Conservation (phyloP, 2,329 filamentous ascomycete genomes). For the Chaetomiaceae sp. region DNA sequence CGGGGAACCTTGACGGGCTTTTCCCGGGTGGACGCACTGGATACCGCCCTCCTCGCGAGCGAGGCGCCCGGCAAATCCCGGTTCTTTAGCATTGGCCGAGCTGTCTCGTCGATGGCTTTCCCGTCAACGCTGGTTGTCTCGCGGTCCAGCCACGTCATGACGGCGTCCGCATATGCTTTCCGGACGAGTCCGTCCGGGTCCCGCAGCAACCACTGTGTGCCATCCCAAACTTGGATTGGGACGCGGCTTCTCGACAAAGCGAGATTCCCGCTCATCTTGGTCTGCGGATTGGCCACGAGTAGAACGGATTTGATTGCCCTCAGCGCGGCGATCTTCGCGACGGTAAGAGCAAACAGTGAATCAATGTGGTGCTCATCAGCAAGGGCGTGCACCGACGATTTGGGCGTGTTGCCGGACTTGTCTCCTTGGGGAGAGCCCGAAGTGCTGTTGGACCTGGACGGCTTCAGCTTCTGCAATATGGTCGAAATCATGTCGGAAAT, state of each 20-base stretch:
- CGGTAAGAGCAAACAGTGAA: constrained; percentile 49
- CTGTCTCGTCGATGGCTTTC: constrained; percentile 53
- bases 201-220: constrained; percentile 87
- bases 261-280: constrained; percentile 53
- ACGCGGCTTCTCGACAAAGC: constrained; percentile 70
- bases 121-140: constrained; percentile 68
- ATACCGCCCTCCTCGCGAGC: constrained; percentile 60
- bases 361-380: constrained; percentile 43
- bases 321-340: constrained; percentile 62
- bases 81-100: constrained; percentile 41
- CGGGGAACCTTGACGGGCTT: constrained; percentile 49
- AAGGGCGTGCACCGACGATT: constrained; percentile 31
- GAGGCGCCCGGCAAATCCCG: constrained; percentile 39
- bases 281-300: constrained; percentile 69
- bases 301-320: constrained; percentile 79
- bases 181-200: constrained; percentile 75
- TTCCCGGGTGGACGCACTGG: constrained; percentile 61
- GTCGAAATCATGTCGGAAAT: constrained; percentile 89
- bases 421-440: constrained; percentile 43
- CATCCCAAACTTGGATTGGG: constrained; percentile 84
- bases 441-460: constrained; percentile 44
- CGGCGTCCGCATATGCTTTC: constrained; percentile 77
- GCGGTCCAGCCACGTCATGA: constrained; percentile 79
- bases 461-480: constrained; percentile 73
- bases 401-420: constrained; percentile 42